These are phyloP conservation scores for Xanthoconium purpureum DNA, from an alignment of 768 basidiomycete species.

Conservation along the genomic window DNA sequence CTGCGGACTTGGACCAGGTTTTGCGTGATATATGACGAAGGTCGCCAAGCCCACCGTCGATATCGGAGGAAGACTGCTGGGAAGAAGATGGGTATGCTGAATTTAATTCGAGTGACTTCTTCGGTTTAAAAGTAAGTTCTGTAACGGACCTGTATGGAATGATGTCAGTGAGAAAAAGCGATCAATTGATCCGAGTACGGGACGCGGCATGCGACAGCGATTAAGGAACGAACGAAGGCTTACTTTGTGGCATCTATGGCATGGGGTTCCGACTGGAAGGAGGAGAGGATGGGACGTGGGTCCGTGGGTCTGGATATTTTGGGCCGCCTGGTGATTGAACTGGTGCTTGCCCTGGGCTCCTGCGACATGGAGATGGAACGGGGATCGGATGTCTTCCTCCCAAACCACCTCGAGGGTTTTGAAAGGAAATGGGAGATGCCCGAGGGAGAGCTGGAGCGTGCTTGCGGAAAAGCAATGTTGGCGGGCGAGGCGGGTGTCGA, in stretches of 20 bases:
- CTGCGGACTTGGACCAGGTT: constrained; percentile 77
- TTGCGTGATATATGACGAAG: constrained; percentile 66
- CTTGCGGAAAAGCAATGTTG: constrained; percentile 37
- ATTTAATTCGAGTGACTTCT: constrained; percentile 44
- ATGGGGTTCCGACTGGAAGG: constrained; percentile 46
- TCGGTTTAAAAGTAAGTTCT: constrained; percentile 52
- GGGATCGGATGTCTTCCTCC: constrained; percentile 53
- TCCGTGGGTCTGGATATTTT: constrained; percentile 87
- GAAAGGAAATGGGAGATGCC: constrained; percentile 65
- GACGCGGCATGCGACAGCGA: constrained; percentile 3
- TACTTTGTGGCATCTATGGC: constrained; percentile 51
- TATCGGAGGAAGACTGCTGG: constrained; percentile 28
- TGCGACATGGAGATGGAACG: constrained; percentile 38
- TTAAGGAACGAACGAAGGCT: constrained; percentile 21
- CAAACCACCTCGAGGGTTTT: constrained; percentile 72
- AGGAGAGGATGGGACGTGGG: constrained; percentile 64
- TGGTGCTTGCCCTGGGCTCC: constrained; percentile 50
- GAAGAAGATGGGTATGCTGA: constrained; percentile 32
- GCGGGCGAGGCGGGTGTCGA: constrained; percentile 34
- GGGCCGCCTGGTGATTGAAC: constrained; percentile 56
- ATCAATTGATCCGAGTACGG: constrained; percentile 3
- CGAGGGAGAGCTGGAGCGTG: constrained; percentile 62
- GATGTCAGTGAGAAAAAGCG: constrained; percentile 20
- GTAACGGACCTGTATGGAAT: constrained; percentile 53
- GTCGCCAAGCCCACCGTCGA: constrained; percentile 52